These are phyloP conservation scores for Pseudogymnoascus verrucosus DNA, from an alignment of 2,329 filamentous ascomycete genomes.

Conservation along the genomic window DNA sequence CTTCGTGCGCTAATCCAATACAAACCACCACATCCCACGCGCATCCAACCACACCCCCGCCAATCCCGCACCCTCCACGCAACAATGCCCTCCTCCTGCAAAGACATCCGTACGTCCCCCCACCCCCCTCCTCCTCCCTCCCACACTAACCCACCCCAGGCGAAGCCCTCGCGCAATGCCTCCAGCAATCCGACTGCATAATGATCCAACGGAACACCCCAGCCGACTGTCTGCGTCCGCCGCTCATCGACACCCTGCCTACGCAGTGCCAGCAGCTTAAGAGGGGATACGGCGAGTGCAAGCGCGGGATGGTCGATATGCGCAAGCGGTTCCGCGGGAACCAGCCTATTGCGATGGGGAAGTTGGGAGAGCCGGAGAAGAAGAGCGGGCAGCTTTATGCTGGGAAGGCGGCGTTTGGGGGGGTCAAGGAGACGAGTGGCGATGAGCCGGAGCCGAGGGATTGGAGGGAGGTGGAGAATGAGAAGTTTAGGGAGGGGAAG, in stretches of 20 bases:
- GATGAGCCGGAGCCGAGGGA: conserved; percentile 54
- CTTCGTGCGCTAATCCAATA: neutral
- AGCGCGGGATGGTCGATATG: conserved; percentile 96
- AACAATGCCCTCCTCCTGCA: conserved; percentile 88
- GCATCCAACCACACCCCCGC: neutral
- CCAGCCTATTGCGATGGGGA: conserved; percentile 63
- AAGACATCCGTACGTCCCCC: conserved; percentile 69
- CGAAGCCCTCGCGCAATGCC: conserved; percentile 84
- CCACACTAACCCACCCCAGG: conserved; percentile 44
- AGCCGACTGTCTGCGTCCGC: conserved; percentile 77
- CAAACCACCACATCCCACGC: neutral
- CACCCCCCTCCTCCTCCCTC: conserved; percentile 6
- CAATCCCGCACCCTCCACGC: neutral
- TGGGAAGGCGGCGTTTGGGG: conserved; percentile 62
- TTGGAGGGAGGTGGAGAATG: conserved; percentile 59
- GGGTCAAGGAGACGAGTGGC: conserved; percentile 56
- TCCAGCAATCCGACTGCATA: conserved; percentile 93
- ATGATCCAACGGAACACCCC: conserved; percentile 84
- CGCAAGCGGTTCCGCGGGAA: conserved; percentile 96
- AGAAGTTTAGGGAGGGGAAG: conserved; percentile 41
- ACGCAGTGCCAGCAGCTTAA: conserved; percentile 86
- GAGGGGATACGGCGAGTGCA: conserved; percentile 89
- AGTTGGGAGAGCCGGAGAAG: conserved; percentile 44
- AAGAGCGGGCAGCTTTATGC: conserved; percentile 63
- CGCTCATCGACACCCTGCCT: conserved; percentile 74